Conservation (phyloP, 2,329 filamentous ascomycete genomes). For the Pezicula neosporulosa region DNA sequence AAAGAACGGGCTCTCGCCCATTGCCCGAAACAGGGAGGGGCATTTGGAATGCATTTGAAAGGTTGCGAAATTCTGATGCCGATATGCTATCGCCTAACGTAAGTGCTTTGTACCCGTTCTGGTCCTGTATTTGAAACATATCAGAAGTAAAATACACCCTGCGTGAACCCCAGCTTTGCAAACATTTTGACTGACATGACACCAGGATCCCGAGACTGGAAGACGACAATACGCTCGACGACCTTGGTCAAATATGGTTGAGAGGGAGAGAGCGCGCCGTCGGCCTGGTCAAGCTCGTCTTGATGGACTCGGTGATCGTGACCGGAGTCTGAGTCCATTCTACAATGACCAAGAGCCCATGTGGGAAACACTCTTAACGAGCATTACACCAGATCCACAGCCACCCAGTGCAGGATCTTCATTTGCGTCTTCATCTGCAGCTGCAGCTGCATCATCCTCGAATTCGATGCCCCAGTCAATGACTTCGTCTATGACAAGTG, state of each 20-base stretch:
- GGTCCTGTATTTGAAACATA: neutral
- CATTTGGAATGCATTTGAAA: too few relatives aligned
- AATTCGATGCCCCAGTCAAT: slow-evolving; percentile 18
- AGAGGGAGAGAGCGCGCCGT: slow-evolving; percentile 1
- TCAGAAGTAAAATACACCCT: too few relatives aligned
- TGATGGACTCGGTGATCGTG: slow-evolving; percentile 80
- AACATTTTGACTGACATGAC: neutral
- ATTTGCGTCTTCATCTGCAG: slow-evolving; percentile 45
- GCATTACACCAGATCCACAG: slow-evolving; percentile 76
- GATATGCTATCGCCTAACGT: too few relatives aligned
- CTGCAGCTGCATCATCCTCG: slow-evolving; percentile 19
- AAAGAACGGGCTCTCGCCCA: too few relatives aligned
- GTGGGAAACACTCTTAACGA: slow-evolving; percentile 81
- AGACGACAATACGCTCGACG: neutral
- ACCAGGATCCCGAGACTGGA: slow-evolving; percentile 5
- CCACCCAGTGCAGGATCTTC: slow-evolving; percentile 79
- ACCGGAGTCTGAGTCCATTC: slow-evolving; percentile 71
- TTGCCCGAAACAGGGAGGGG: too few relatives aligned
- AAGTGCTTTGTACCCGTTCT: neutral
- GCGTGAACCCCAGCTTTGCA: too few relatives aligned
- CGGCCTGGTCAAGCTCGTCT: slow-evolving; percentile 29
- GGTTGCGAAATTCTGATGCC: too few relatives aligned
- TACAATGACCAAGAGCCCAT: slow-evolving; percentile 46
- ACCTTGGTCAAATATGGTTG: neutral
- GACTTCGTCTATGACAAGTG: slow-evolving; percentile 25